phyloP scores from a whole-genome alignment of 2,329 filamentous ascomycete genomes.

The Ophiostoma piceae region DNA sequence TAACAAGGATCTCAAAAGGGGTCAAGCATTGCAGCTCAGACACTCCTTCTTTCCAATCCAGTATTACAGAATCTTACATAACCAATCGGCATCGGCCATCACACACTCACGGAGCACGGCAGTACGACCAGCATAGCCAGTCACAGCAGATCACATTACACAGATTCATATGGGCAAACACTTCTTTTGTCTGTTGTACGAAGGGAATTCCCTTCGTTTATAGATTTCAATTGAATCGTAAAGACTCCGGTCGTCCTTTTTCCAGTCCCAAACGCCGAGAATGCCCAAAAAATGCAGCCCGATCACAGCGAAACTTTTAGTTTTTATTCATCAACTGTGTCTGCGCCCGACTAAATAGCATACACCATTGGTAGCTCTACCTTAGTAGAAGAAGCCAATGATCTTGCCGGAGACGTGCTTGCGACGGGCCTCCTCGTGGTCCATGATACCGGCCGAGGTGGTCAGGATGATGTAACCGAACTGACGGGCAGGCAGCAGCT shows the following conservation, averaged over 20 bases:
- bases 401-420: constrained; percentile 99
- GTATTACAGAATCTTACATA: background rate
- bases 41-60: background rate
- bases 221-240: constrained; percentile 17
- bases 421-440: constrained; percentile 98
- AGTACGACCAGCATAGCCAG: background rate
- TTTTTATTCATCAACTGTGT: constrained; percentile 9
- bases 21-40: background rate
- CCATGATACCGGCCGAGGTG: constrained; percentile 99
- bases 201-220: constrained; percentile 1
- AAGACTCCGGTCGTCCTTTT: constrained; percentile 9
- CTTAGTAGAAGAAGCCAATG: constrained; percentile 98
- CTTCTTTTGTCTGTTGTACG: constrained; percentile 11
- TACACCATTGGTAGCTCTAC: constrained; percentile 4
- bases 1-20: background rate
- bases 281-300: constrained; percentile 26
- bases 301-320: constrained; percentile 15
- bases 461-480: constrained; percentile 99
- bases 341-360: constrained; percentile 9
- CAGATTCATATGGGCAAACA: constrained; percentile 10
- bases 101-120: no score
- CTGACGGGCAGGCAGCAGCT: constrained; percentile 98
- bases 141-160: background rate
- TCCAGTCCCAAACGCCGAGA: constrained; percentile 25
- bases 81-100: background rate